phyloP scores from a whole-genome alignment of 1,139 yeast genomes.

The Hyphopichia khmerensis region DNA sequence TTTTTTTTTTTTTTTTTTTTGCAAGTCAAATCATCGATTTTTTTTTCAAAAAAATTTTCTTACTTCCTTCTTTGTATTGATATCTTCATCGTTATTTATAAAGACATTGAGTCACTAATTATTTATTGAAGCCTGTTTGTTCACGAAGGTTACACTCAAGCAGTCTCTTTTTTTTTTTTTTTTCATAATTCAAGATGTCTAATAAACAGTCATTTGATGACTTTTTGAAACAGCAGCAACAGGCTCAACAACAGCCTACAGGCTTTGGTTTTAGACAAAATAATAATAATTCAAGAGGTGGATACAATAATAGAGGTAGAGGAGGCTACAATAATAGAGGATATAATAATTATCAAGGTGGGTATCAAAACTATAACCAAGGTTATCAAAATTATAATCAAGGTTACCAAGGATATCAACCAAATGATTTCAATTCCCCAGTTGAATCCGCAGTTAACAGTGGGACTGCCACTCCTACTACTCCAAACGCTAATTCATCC shows the following conservation, averaged over 20 bases:
- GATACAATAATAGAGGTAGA: slow-evolving; percentile 7
- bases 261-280: slow-evolving; percentile 23
- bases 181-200: slow-evolving; percentile 14
- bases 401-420: slow-evolving; percentile 6
- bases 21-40: neutral
- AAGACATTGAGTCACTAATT: neutral
- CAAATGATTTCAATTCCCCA: slow-evolving; percentile 21
- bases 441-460: slow-evolving; percentile 38
- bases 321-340: slow-evolving; percentile 8
- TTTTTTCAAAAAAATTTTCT: neutral
- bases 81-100: neutral
- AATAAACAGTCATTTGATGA: slow-evolving; percentile 24
- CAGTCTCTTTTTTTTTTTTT: too few relatives aligned
- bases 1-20: neutral
- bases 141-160: too few relatives aligned
- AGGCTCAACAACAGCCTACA: slow-evolving; percentile 19
- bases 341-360: slow-evolving; percentile 10
- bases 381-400: slow-evolving; percentile 7
- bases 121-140: too few relatives aligned
- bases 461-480: slow-evolving; percentile 40
- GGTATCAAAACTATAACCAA: slow-evolving; percentile 8
- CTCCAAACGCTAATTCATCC: slow-evolving; percentile 43
- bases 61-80: neutral
- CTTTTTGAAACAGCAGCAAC: slow-evolving; percentile 26
- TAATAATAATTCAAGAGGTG: slow-evolving; percentile 6